These are phyloP conservation scores for Mimosa pudica DNA, from an alignment of 306 rosid genomes.

Conservation along the genomic window DNA sequence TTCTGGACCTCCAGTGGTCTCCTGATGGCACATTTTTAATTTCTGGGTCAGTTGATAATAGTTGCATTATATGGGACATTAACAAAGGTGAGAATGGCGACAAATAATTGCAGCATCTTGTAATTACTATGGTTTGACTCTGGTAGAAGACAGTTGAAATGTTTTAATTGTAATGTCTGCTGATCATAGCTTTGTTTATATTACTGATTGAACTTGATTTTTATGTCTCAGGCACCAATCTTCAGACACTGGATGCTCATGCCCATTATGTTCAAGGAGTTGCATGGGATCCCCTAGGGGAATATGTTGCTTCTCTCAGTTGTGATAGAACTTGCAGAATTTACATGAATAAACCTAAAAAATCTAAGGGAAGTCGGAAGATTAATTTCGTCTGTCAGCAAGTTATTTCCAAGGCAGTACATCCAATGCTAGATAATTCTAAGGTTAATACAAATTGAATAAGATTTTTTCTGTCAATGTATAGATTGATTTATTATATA, in stretches of 20 bases:
- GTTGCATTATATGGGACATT: conserved; percentile 93
- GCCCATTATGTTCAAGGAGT: conserved; percentile 98
- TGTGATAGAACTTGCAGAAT: conserved; percentile 93
- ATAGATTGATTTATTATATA: conserved; percentile 27
- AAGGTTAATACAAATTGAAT: conserved; percentile 56
- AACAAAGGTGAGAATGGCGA: conserved; percentile 63
- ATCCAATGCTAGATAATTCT: conserved; percentile 55
- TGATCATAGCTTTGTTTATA: not conserved
- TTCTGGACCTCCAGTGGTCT: conserved; percentile 92
- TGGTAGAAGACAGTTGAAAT: conserved; percentile 27
- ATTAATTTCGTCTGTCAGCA: conserved; percentile 74
- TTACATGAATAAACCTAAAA: conserved; percentile 70
- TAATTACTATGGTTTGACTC: conserved; percentile 3
- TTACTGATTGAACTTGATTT: conserved; percentile 28
- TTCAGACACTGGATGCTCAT: conserved; percentile 84
- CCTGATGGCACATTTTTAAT: conserved; percentile 64
- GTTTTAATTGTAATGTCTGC: conserved; percentile 11
- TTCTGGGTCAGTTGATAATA: conserved; percentile 93
- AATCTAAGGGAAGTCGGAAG: conserved; percentile 65
- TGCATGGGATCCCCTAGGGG: conserved; percentile 88
- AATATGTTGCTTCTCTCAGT: conserved; percentile 85
- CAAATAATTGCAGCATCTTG: conserved; percentile 6
- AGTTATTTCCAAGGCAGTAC: conserved; percentile 78
- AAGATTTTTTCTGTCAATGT: conserved; percentile 23
- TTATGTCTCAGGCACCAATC: conserved; percentile 68